Conservation (phyloP, 352 stramenopile genomes). For the Globisporangium radiosum region DNA sequence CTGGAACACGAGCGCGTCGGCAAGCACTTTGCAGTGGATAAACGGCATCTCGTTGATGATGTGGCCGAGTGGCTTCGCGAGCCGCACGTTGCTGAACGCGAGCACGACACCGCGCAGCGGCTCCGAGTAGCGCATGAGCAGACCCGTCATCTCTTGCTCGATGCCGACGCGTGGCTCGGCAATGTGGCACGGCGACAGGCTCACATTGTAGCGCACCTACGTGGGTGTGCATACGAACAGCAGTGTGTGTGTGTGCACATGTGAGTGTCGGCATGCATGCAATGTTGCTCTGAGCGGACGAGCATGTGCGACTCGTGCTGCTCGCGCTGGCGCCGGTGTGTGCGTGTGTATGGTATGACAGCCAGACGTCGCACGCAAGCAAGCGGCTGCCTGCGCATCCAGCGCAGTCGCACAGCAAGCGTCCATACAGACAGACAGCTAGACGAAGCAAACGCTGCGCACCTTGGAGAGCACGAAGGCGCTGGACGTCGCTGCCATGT, state of each 20-base stretch:
- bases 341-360: background rate
- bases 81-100: slow-evolving; percentile 59
- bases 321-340: background rate
- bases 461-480: slow-evolving; percentile 12
- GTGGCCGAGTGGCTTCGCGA: slow-evolving; percentile 42
- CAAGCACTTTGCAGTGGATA: slow-evolving; percentile 74
- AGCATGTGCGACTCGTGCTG: background rate
- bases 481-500: background rate
- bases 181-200: slow-evolving; percentile 67
- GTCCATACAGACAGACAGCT: background rate
- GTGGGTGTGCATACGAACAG: too few relatives aligned
- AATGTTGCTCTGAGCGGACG: too few relatives aligned
- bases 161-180: slow-evolving; percentile 59
- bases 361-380: too few relatives aligned
- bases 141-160: slow-evolving; percentile 61
- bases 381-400: too few relatives aligned
- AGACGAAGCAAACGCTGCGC: background rate
- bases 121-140: slow-evolving; percentile 82
- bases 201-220: slow-evolving; percentile 59
- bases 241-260: too few relatives aligned
- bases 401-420: background rate
- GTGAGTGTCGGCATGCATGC: too few relatives aligned
- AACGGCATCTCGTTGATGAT: slow-evolving; percentile 85
- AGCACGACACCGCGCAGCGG: slow-evolving; percentile 63
- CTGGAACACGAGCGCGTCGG: slow-evolving; percentile 69